Percentiles rank a stretch among this genome's conserved stretches.
These are phyloP conservation scores for Tetracentron sinense DNA, from an alignment of 164 flowering plant species.

Conservation along the genomic window DNA sequence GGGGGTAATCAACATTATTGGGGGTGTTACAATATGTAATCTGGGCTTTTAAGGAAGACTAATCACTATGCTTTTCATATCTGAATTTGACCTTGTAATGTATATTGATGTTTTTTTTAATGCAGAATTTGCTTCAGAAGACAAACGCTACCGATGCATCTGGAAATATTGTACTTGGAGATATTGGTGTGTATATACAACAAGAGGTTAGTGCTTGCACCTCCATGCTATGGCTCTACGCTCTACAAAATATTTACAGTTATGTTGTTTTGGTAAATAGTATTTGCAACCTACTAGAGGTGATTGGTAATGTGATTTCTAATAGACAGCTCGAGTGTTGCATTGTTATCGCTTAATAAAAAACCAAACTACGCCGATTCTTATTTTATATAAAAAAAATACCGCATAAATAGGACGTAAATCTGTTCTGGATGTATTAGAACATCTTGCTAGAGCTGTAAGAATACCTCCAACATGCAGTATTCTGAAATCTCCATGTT, in stretches of 20 bases:
- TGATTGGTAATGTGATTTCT: no score
- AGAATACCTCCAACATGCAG: neutral
- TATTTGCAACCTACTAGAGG: no score
- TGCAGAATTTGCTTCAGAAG: conserved; percentile 68
- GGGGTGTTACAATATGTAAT: no score
- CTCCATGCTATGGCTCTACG: neutral
- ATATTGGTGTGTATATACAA: conserved; percentile 80
- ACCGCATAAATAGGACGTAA: neutral
- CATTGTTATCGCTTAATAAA: no score
- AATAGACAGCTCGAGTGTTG: no score
- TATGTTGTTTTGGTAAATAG: neutral
- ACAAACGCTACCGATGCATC: conserved; percentile 88
- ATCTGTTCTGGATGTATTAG: neutral
- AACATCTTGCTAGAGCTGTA: neutral
- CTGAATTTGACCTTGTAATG: neutral
- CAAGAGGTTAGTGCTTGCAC: conserved; percentile 61
- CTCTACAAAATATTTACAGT: neutral
- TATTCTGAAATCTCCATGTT: neutral
- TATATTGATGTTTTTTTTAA: conserved; percentile 2
- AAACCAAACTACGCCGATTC: no score
- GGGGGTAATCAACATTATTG: no score
- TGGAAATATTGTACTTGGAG: conserved; percentile 74
- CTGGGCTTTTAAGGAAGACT: no score
- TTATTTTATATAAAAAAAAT: no score
- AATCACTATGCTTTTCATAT: no score